phyloP scores from a whole-genome alignment of 139 green algal genomes.

The Mesotaenium endlicherianum region DNA sequence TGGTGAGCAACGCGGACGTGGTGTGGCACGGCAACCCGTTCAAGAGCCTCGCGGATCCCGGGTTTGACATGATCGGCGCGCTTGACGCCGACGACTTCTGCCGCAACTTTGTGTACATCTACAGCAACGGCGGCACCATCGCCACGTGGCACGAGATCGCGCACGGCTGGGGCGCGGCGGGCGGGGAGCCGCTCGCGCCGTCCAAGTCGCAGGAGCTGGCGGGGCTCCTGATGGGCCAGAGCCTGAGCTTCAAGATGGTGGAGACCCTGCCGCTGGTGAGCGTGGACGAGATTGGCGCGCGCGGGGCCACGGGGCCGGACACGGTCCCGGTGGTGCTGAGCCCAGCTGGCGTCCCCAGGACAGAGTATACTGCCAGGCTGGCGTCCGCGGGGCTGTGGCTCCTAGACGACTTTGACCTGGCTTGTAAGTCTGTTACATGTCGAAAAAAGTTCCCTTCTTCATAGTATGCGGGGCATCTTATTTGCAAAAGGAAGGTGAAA shows the following conservation, averaged over 20 bases:
- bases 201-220: background rate
- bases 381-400: conserved; percentile 2
- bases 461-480: too few species aligned
- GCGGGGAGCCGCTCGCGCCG: background rate
- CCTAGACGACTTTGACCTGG: conserved; percentile 32
- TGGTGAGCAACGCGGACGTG: conserved; percentile 2
- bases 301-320: background rate
- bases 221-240: background rate
- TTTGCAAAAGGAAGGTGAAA: too few species aligned
- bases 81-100: conserved; percentile 10
- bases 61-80: background rate
- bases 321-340: conserved; percentile 2
- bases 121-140: background rate
- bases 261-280: background rate
- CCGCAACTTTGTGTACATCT: conserved; percentile 10
- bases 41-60: background rate
- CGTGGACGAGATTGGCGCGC: background rate
- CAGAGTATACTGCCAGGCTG: background rate
- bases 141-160: background rate
- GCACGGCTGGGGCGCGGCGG: background rate
- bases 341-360: background rate
- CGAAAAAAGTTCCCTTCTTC: conserved; percentile 19
- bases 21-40: conserved; percentile 19
- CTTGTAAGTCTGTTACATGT: conserved; percentile 30
- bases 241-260: background rate